Evolutionary conservation across 169 alveolate genomes (phyloP).

Genomic region (Eimeria mitis): DNA sequence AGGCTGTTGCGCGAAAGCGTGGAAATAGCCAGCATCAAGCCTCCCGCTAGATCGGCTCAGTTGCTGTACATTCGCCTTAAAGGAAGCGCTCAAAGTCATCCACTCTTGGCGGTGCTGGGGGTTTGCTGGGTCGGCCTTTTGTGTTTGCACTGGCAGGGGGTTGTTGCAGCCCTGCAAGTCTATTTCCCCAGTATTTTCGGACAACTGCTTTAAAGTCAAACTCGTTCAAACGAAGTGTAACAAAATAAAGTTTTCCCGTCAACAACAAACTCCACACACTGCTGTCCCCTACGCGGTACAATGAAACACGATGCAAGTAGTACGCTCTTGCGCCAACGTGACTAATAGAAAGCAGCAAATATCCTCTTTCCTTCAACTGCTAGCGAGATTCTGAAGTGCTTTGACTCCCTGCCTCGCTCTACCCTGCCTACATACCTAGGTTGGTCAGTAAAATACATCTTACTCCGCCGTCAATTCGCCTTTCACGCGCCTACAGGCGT

Average conservation of each 20-base stretch:
- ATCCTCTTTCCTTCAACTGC: neutral
- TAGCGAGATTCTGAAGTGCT: neutral
- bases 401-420: neutral
- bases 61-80: neutral
- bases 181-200: constrained; percentile 54
- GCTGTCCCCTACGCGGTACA: neutral
- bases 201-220: neutral
- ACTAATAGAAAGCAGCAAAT: neutral
- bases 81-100: neutral
- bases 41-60: neutral
- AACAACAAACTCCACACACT: neutral
- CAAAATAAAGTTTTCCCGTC: neutral
- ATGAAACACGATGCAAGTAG: neutral
- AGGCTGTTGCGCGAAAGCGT: constrained; percentile 34
- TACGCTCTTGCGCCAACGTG: neutral
- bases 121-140: constrained; percentile 30
- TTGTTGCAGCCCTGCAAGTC: constrained; percentile 38
- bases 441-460: neutral
- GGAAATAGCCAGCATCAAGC: neutral
- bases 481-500: neutral
- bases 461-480: neutral
- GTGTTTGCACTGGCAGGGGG: constrained; percentile 58
- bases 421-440: neutral
- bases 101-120: constrained; percentile 39
- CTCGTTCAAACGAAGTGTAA: neutral